phyloP scores from a whole-genome alignment of 805 yeast genomes.

The Maudiozyma barnettii region DNA sequence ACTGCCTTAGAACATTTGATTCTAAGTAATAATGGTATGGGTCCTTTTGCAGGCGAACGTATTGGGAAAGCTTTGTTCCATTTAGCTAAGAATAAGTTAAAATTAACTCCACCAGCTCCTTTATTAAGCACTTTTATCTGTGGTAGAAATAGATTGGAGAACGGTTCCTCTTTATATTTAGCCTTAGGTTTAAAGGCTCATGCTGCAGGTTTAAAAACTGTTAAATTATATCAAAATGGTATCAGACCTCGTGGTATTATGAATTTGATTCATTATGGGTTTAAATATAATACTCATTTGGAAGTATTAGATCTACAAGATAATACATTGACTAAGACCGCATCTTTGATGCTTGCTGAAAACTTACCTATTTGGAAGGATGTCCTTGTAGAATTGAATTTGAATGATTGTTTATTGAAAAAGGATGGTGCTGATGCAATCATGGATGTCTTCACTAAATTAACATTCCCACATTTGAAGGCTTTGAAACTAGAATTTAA shows the following conservation, averaged over 20 bases:
- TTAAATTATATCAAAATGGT: conserved; percentile 90
- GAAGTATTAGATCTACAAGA: conserved; percentile 82
- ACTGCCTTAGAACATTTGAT: conserved; percentile 76
- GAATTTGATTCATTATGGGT: conserved; percentile 62
- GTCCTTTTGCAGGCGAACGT: conserved; percentile 94
- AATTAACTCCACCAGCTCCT: conserved; percentile 32
- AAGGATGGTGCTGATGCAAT: conserved; percentile 60
- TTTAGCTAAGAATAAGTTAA: conserved; percentile 55
- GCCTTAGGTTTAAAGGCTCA: conserved; percentile 81
- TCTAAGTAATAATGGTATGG: conserved; percentile 93
- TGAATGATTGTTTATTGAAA: conserved; percentile 83
- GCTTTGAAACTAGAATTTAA: conserved; percentile 74
- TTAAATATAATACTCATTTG: conserved; percentile 50
- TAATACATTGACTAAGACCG: conserved; percentile 74
- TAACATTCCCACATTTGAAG: conserved; percentile 37
- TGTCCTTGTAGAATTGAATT: conserved; percentile 61
- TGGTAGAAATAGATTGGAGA: conserved; percentile 94
- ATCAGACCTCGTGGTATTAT: conserved; percentile 90
- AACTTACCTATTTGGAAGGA: conserved; percentile 53
- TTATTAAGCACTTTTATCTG: conserved; percentile 77
- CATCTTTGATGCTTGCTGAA: conserved; percentile 56
- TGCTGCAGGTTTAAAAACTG: conserved; percentile 50
- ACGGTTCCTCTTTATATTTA: conserved; percentile 81
- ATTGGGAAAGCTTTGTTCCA: conserved; percentile 78
- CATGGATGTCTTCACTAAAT: conserved; percentile 39